Percentiles rank a stretch among this genome's conserved stretches.
Conservation (phyloP, 2,329 filamentous ascomycete species). For the Ascochyta fabae region DNA sequence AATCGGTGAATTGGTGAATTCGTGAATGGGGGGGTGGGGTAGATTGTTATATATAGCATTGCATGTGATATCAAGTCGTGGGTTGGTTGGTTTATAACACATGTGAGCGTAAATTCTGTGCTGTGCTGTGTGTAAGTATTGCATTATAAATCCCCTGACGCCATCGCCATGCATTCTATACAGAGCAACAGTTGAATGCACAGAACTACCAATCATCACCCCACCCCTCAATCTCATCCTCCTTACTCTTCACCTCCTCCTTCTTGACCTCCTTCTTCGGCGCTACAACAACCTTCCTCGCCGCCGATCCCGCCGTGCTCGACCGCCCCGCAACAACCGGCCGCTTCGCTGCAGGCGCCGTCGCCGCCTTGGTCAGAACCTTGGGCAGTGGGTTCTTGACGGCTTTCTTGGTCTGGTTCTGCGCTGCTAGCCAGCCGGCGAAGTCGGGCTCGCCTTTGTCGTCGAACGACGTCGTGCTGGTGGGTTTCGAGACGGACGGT, state of each 20-base stretch:
- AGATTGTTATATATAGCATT: too few relatives aligned
- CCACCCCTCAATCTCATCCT: constrained; percentile 50
- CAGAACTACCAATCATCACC: constrained; percentile 47
- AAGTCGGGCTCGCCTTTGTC: constrained; percentile 93
- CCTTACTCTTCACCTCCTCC: constrained; percentile 48
- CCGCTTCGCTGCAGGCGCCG: constrained; percentile 40
- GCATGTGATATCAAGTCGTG: too few relatives aligned
- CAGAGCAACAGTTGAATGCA: neutral
- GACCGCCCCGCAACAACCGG: constrained; percentile 38
- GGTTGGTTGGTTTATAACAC: too few relatives aligned
- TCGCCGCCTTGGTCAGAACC: constrained; percentile 70
- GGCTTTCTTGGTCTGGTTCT: constrained; percentile 74
- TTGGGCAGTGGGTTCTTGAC: constrained; percentile 77
- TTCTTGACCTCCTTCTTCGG: constrained; percentile 42
- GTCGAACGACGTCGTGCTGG: constrained; percentile 67
- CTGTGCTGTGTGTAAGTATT: neutral
- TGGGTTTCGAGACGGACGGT: constrained; percentile 49
- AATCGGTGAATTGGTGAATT: constrained; percentile 46
- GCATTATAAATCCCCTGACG: constrained; percentile 13
- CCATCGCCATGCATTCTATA: constrained; percentile 26
- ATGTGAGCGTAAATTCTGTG: neutral
- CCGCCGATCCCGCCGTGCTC: constrained; percentile 39
- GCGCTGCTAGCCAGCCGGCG: constrained; percentile 90
- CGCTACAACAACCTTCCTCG: constrained; percentile 37
- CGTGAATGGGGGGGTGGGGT: too few relatives aligned